phyloP scores from a whole-genome alignment of 148 eudicot genomes.

The Diospyros kaki region DNA sequence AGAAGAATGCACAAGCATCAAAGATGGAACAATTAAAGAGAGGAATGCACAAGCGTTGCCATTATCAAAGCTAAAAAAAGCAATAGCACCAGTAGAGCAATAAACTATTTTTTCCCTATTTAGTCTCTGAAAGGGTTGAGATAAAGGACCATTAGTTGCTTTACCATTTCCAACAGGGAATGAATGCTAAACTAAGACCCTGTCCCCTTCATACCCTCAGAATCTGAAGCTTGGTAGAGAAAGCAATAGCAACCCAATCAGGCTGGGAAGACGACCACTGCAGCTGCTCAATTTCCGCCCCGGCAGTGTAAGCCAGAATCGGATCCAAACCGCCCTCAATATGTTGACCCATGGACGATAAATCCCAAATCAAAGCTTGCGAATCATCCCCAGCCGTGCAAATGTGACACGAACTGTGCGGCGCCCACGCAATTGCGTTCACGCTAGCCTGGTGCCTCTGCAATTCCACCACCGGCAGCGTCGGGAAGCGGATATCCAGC shows the following conservation, averaged over 20 bases:
- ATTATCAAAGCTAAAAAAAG: too few relatives aligned
- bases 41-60: too few relatives aligned
- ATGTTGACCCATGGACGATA: conserved; percentile 92
- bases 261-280: conserved; percentile 98
- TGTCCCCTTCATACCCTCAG: conserved; percentile 54
- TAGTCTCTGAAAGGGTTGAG: too few relatives aligned
- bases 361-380: conserved; percentile 93
- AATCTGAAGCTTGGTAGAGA: conserved; percentile 86
- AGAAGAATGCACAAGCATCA: too few relatives aligned
- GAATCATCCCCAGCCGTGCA: conserved; percentile 99
- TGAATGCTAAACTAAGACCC: too few relatives aligned
- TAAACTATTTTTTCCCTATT: too few relatives aligned
- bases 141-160: too few relatives aligned
- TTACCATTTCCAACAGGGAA: too few relatives aligned
- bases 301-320: conserved; percentile 89
- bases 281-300: conserved; percentile 96
- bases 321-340: conserved; percentile 96
- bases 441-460: conserved; percentile 88
- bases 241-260: conserved; percentile 98
- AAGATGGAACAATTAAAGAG: too few relatives aligned
- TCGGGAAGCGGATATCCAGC: conserved; percentile 80
- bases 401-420: conserved; percentile 89
- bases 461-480: conserved; percentile 86
- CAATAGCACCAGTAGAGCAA: too few relatives aligned
- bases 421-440: conserved; percentile 98